A percentile compares a stretch with the other conserved stretches of the same genome.
These are phyloP conservation scores for Cladophialophora chaetospira DNA, from an alignment of 2,329 filamentous ascomycete genomes.

Conservation along the genomic window DNA sequence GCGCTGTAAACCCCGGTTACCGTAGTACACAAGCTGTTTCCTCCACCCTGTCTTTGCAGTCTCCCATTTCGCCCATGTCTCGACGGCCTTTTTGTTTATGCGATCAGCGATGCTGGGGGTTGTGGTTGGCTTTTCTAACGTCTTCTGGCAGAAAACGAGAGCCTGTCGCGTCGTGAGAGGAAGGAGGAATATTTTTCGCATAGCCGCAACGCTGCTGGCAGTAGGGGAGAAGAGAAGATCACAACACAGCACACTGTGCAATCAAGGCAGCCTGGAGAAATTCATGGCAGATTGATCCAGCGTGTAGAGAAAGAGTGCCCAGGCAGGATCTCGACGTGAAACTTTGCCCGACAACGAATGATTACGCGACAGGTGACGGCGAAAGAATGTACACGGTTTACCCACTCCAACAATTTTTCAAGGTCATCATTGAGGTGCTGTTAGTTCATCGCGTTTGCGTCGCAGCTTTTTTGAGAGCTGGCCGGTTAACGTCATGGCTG, in stretches of 20 bases:
- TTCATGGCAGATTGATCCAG: constrained; percentile 21
- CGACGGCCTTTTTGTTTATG: constrained; percentile 68
- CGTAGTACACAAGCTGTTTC: constrained; percentile 79
- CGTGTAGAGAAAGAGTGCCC: not conserved
- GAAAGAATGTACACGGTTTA: not conserved
- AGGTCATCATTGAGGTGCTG: not conserved
- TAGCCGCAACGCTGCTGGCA: constrained; percentile 46
- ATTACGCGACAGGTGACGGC: not conserved
- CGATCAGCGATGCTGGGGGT: constrained; percentile 67
- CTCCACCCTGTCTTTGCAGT: constrained; percentile 84
- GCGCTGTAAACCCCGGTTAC: constrained; percentile 79
- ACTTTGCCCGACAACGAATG: not conserved
- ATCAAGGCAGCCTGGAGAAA: constrained; percentile 23
- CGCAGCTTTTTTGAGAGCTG: not conserved
- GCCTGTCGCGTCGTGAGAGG: constrained; percentile 89
- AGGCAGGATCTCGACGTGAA: not conserved
- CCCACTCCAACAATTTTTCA: not conserved
- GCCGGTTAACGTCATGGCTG: constrained; percentile 10
- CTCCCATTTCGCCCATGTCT: constrained; percentile 86
- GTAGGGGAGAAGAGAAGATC: not conserved
- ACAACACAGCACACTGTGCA: constrained; percentile 3
- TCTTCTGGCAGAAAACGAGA: constrained; percentile 85
- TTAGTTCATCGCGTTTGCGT: not conserved
- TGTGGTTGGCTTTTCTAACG: constrained; percentile 59
- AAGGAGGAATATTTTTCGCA: constrained; percentile 85